Evolutionary conservation across 1,139 yeast species (phyloP), one percentile per base, ranked within the genome.

Genomic region (Eremothecium coryli): DNA sequence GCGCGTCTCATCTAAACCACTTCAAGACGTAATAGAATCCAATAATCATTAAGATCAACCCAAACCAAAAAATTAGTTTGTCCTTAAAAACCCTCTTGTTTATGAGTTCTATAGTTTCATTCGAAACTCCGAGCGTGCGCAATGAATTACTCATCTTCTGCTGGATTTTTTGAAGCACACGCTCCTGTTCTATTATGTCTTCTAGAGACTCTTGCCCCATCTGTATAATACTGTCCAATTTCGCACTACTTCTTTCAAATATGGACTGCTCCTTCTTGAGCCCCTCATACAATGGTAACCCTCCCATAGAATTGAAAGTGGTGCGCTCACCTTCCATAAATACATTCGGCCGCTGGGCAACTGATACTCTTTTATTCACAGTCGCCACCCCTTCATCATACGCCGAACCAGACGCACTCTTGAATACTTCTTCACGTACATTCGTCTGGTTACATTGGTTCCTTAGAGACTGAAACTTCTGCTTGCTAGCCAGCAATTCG

Each of bases 71-170:
- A 25, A 90, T 64, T 70, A 86, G 73, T 56, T 86, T 86, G 57
- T 90, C 98, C 58, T 84, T 82, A 47, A 71, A 73, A n/a, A 95
- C 93, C 38, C 95, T 71, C 46, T 75, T 72, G 57, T 86, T 93
- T 30, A 90, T 81, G 41, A 73, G 69, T 38, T 84, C 65, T 32
- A 90, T 86, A 1, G 98, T 90, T 6, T 82, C 82, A 45, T 75
- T 79, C 31, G 95, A 82, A 2, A 90, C 81, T 3, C 97, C 97
- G 42, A 90, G 66, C 0, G 95, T 85, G 32, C 74, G 66, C 44
- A 93, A 73, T 23, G 85, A 72, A 36, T 75, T 71, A 37, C 76
- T 74, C 62, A 90, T 68, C 43, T 70, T 73, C 27, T 70, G 64
- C 44, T 80, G 86, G 23, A 90, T 68, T 39, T 65, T 66, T 42